A percentile compares a stretch with the other conserved stretches of the same genome.
Evolutionary conservation across 2,329 filamentous ascomycete species (phyloP).

Genomic region (Penicillium verrucosum): DNA sequence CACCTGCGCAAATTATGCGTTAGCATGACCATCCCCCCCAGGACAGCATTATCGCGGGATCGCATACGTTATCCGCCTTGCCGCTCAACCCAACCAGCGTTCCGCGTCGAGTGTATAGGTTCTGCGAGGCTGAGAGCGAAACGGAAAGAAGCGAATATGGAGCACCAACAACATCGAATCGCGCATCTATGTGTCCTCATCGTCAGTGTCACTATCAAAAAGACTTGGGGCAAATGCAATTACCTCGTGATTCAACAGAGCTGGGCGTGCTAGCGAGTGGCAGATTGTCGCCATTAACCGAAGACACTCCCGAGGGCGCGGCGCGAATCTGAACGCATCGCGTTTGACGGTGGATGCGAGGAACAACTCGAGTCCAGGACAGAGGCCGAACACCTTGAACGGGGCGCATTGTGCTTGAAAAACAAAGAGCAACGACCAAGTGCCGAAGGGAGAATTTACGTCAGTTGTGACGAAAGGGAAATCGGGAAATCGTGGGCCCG

Average conservation of each 20-base stretch:
- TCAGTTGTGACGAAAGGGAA: slow-evolving; percentile 21
- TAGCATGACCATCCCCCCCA: background rate
- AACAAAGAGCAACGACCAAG: background rate
- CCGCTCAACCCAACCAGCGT: slow-evolving; percentile 87
- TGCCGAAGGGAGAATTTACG: slow-evolving; percentile 23
- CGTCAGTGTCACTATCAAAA: slow-evolving; percentile 13
- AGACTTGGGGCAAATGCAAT: background rate
- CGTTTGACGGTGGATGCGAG: slow-evolving; percentile 29
- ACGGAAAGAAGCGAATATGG: slow-evolving; percentile 94
- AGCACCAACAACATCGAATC: slow-evolving; percentile 87
- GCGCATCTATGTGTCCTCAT: slow-evolving; percentile 64
- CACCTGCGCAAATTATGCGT: slow-evolving; percentile 52
- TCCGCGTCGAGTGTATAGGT: slow-evolving; percentile 86
- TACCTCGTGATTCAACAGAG: slow-evolving; percentile 44
- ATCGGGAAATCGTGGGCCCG: slow-evolving; percentile 27
- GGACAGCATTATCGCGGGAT: background rate
- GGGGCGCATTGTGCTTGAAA: slow-evolving; percentile 34
- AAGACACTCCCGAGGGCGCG: slow-evolving; percentile 39
- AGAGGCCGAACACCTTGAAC: slow-evolving; percentile 36
- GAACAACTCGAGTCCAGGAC: slow-evolving; percentile 33
- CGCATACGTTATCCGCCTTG: slow-evolving; percentile 78
- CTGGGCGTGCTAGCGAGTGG: slow-evolving; percentile 37
- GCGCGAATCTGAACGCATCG: slow-evolving; percentile 46
- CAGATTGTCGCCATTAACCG: slow-evolving; percentile 37
- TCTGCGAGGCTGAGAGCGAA: slow-evolving; percentile 86